These are phyloP conservation scores for Trichocladium uniseriatum DNA, from an alignment of 495 filamentous ascomycete species.

Conservation along the genomic window DNA sequence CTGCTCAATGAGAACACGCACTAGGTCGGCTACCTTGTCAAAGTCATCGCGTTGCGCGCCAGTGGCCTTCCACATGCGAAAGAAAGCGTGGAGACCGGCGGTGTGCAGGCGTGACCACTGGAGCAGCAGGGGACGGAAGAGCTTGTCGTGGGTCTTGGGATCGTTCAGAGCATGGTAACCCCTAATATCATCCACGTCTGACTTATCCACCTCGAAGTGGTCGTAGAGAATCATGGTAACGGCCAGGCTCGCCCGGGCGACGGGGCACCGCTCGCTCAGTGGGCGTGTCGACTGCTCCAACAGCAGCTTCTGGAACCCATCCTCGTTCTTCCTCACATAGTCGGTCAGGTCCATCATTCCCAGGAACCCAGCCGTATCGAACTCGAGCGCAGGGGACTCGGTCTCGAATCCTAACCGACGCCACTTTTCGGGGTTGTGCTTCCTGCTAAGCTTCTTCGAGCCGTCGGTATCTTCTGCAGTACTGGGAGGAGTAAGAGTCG, in stretches of 20 bases:
- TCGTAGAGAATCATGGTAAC: slow-evolving; percentile 86
- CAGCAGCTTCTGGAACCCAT: slow-evolving; percentile 83
- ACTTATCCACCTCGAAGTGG: slow-evolving; percentile 88
- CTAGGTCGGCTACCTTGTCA: slow-evolving; percentile 80
- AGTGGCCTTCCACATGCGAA: slow-evolving; percentile 86
- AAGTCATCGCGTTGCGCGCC: slow-evolving; percentile 79
- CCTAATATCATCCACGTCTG: slow-evolving; percentile 71
- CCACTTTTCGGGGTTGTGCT: slow-evolving; percentile 90
- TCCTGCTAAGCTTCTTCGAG: slow-evolving; percentile 46
- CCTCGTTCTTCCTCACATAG: slow-evolving; percentile 82
- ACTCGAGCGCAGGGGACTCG: slow-evolving; percentile 76
- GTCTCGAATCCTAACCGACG: slow-evolving; percentile 83
- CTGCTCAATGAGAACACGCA: slow-evolving; percentile 84
- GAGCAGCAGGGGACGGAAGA: slow-evolving; percentile 80
- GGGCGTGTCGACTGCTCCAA: slow-evolving; percentile 78
- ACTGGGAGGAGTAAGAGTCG: neutral
- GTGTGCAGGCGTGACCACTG: slow-evolving; percentile 97
- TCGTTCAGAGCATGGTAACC: slow-evolving; percentile 70
- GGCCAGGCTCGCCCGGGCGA: slow-evolving; percentile 78
- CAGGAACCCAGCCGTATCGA: slow-evolving; percentile 76
- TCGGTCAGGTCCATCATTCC: slow-evolving; percentile 98
- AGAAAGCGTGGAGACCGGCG: slow-evolving; percentile 77
- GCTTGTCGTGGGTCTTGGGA: slow-evolving; percentile 66
- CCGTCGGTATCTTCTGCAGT: slow-evolving; percentile 20
- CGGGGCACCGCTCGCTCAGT: slow-evolving; percentile 66